These are phyloP conservation scores for Saccharomycopsis hybrid DNA, from an alignment of 1,139 yeast genomes.

Conservation along the genomic window DNA sequence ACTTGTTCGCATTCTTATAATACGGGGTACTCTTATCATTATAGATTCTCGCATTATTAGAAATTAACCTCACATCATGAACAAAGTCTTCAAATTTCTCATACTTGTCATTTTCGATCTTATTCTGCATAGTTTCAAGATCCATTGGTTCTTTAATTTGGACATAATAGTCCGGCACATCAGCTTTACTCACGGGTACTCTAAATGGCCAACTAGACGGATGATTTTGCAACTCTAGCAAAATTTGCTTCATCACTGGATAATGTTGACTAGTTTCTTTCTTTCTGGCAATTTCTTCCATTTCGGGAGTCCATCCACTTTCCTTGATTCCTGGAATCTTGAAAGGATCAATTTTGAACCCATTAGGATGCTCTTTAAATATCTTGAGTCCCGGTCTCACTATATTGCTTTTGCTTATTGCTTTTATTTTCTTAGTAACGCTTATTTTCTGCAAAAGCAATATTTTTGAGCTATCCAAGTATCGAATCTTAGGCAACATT, in stretches of 20 bases:
- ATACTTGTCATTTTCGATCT: slow-evolving; percentile 87
- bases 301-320: slow-evolving; percentile 97
- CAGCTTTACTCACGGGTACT: slow-evolving; percentile 86
- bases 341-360: slow-evolving; percentile 51
- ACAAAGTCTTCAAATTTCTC: slow-evolving; percentile 86
- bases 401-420: slow-evolving; percentile 71
- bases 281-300: slow-evolving; percentile 93
- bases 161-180: slow-evolving; percentile 93
- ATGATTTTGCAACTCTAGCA: slow-evolving; percentile 85
- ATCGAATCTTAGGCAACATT: slow-evolving; percentile 83
- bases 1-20: slow-evolving; percentile 83
- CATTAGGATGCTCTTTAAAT: slow-evolving; percentile 50
- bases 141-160: slow-evolving; percentile 99
- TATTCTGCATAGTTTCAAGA: slow-evolving; percentile 88
- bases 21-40: slow-evolving; percentile 88
- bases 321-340: slow-evolving; percentile 83
- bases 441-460: slow-evolving; percentile 87
- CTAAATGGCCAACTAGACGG: slow-evolving; percentile 99
- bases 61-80: slow-evolving; percentile 79
- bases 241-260: slow-evolving; percentile 82
- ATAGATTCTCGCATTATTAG: slow-evolving; percentile 84
- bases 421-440: slow-evolving; percentile 73
- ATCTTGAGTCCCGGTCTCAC: slow-evolving; percentile 75
- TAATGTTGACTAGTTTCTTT: slow-evolving; percentile 95
- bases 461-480: slow-evolving; percentile 83